Evolutionary conservation across 345 rosid species (phyloP).

Genomic region (Eucalyptus caleyi): DNA sequence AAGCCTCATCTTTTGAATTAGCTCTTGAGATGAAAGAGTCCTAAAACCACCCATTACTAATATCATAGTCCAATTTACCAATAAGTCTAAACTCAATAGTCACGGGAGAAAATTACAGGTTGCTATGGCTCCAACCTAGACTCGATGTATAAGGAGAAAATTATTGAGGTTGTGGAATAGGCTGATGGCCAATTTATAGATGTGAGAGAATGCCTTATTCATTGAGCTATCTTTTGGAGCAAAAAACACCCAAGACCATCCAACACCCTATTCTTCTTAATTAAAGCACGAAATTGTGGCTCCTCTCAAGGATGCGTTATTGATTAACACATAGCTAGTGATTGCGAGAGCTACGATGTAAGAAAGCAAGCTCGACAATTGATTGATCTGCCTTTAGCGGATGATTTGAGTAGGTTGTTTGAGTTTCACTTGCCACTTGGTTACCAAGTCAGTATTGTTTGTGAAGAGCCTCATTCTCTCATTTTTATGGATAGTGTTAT

Average conservation of each 20-base stretch:
- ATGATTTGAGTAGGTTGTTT: background rate
- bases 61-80: fast-evolving
- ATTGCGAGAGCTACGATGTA: too few species aligned
- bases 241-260: fast-evolving
- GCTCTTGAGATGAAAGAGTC: too few species aligned
- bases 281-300: too few species aligned
- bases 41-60: too few species aligned
- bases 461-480: background rate
- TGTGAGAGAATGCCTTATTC: too few species aligned
- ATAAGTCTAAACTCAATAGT: too few species aligned
- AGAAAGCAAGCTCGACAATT: background rate
- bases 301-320: too few species aligned
- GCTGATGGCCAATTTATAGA: too few species aligned
- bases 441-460: background rate
- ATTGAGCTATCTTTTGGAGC: fast-evolving
- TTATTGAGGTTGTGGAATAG: too few species aligned
- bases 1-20: fast-evolving
- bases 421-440: background rate
- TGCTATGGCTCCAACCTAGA: fast-evolving
- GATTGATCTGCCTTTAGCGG: constrained; percentile 2
- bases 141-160: fast-evolving
- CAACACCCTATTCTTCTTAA: too few species aligned
- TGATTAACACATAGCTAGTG: too few species aligned
- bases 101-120: fast-evolving
- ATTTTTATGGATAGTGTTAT: background rate